These are phyloP conservation scores for Botrytis deweyae DNA, from an alignment of 2,329 filamentous ascomycete genomes.

Conservation along the genomic window DNA sequence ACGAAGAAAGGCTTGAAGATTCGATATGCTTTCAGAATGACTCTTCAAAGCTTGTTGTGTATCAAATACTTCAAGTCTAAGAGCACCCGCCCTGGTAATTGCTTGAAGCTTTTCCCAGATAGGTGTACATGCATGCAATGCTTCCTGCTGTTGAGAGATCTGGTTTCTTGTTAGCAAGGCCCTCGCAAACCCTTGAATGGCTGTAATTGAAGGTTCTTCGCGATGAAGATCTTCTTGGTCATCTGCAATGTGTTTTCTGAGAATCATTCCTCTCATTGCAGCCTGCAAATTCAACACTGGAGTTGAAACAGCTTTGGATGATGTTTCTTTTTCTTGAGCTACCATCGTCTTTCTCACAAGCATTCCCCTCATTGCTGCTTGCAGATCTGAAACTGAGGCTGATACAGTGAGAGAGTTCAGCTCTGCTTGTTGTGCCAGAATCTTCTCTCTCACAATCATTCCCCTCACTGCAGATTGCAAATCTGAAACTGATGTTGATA, in stretches of 20 bases:
- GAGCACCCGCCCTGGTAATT: constrained; percentile 45
- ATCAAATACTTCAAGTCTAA: constrained; percentile 47
- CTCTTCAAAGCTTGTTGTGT: constrained; percentile 55
- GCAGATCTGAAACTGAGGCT: constrained; percentile 53
- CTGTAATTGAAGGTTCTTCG: constrained; percentile 50
- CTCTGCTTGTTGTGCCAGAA: neutral
- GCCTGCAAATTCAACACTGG: constrained; percentile 52
- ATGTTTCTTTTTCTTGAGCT: constrained; percentile 8
- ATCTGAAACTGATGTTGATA: constrained; percentile 52
- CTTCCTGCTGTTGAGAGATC: constrained; percentile 51
- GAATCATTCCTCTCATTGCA: constrained; percentile 42
- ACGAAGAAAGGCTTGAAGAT: constrained; percentile 44
- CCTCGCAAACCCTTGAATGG: constrained; percentile 63
- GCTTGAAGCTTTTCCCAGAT: constrained; percentile 51
- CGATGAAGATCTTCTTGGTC: constrained; percentile 54
- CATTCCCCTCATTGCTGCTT: constrained; percentile 14
- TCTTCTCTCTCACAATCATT: constrained; percentile 50
- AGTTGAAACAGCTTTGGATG: constrained; percentile 44
- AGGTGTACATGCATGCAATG: constrained; percentile 50
- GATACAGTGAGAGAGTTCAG: constrained; percentile 42
- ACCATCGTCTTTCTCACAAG: constrained; percentile 3
- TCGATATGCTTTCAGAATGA: constrained; percentile 41
- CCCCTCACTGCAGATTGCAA: constrained; percentile 40
- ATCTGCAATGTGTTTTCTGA: constrained; percentile 54
- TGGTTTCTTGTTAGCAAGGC: constrained; percentile 59